Evolutionary conservation across 345 rosid genomes (phyloP).

Genomic region (Gossypioides kirkii): DNA sequence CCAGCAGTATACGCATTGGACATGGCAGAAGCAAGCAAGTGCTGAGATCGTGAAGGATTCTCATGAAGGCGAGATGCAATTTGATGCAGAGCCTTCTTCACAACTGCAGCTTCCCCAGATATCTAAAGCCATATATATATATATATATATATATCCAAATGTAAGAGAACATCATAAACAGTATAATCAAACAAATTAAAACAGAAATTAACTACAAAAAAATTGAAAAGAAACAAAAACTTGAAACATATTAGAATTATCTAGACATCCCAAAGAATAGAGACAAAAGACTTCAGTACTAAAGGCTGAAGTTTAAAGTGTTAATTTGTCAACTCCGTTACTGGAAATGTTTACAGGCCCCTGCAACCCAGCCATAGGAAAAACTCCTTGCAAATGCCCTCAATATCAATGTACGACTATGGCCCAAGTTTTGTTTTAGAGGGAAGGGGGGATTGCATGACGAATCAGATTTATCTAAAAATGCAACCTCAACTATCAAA

Average conservation of each 20-base stretch:
- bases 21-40: constrained; percentile 62
- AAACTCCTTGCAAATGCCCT: background rate
- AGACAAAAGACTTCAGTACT: background rate
- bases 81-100: constrained; percentile 75
- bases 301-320: background rate
- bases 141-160: background rate
- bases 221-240: background rate
- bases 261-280: background rate
- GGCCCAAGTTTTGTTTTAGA: background rate
- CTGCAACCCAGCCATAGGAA: too few species aligned
- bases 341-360: background rate
- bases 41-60: constrained; percentile 88
- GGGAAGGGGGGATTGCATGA: too few species aligned
- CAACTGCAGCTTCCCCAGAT: constrained; percentile 72
- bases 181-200: background rate
- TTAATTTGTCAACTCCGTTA: background rate
- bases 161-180: background rate
- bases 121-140: constrained; percentile 37
- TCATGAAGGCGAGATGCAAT: constrained; percentile 84
- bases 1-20: constrained; percentile 48
- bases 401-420: background rate
- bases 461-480: background rate
- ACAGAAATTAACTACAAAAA: background rate
- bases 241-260: background rate
- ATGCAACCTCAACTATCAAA: background rate